Evolutionary conservation across 805 yeast genomes (phyloP), one percentile per base, ranked within the genome.

Genomic region (Saturnispora hagleri): DNA sequence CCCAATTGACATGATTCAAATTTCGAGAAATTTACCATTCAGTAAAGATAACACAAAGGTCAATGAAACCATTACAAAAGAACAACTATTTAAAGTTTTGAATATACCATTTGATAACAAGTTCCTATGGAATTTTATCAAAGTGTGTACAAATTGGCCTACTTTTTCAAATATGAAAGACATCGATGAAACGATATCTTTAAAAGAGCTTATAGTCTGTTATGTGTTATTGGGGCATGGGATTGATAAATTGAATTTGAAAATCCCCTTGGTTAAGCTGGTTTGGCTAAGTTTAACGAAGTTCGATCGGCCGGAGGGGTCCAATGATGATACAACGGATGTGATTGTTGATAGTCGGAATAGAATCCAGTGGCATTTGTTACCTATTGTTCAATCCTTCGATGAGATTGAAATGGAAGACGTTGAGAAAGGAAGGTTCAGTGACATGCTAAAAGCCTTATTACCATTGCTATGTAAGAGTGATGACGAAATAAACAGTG

Each of bases 301-400:
- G 33, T 18, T 38, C 8, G 26, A 41, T 18, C 10, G 7, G 4
- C 17, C 18, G 24, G 26, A 38, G 18, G 24, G 4, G 15, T 18
- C 17, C 3, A n/a, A 22, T 13, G 49, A 51, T n/a, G 56, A 53
- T 3, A 40, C 43, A 1, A 46, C 60, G n/a, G 65, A 63, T 44
- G 58, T 60, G 5, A 65, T 66, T 2, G 42, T 51, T 22, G 43
- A 51, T 5, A 46, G 54, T 13, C 44, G 40, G 17, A 60, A 59
- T 35, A 59, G 59, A 40, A 47, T 67, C 0, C 61, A 60, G 41
- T 68, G 71, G 71, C 40, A 56, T 1, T 53, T 63, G 2, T 51
- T 73, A 4, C 71, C 71, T 0, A 55, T 67, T 7, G 65, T 80
- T 4, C 67, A 70, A 50, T 61, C 65, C 1, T 74, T 69, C 57